These are phyloP conservation scores for Ciborinia camelliae DNA, from an alignment of 2,329 filamentous ascomycete species.

Conservation along the genomic window DNA sequence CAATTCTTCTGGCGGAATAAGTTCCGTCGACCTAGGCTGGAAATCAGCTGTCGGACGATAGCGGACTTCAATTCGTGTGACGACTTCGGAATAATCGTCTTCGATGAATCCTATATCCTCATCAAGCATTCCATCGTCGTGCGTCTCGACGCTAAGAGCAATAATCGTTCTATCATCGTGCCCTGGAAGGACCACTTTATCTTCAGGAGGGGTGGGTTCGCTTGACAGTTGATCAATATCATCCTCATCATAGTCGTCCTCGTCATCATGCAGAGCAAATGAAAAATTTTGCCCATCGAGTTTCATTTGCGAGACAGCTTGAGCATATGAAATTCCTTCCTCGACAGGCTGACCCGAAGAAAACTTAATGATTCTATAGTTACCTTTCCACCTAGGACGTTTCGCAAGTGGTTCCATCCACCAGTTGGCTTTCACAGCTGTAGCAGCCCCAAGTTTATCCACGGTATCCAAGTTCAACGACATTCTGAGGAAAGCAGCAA, in stretches of 20 bases:
- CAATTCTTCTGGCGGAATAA: neutral
- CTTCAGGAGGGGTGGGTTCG: neutral
- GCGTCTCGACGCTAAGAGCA: neutral
- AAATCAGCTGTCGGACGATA: slow-evolving; percentile 12
- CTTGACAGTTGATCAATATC: neutral
- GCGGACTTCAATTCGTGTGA: slow-evolving; percentile 11
- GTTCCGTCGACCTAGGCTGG: slow-evolving; percentile 9
- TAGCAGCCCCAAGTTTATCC: neutral
- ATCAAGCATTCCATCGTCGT: slow-evolving; percentile 2
- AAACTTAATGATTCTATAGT: slow-evolving; percentile 5
- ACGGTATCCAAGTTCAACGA: neutral
- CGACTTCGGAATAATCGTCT: slow-evolving; percentile 2
- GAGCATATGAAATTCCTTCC: neutral
- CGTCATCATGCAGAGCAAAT: neutral
- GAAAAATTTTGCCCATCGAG: neutral
- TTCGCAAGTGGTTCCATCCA: neutral
- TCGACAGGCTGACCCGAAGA: slow-evolving; percentile 6
- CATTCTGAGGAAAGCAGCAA: neutral
- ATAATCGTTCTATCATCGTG: neutral
- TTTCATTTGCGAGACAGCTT: slow-evolving; percentile 7
- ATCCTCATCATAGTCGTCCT: neutral
- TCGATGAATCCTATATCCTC: neutral
- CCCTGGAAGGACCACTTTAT: neutral
- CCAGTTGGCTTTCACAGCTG: slow-evolving; percentile 10
- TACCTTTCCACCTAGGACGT: slow-evolving; percentile 7